Evolutionary conservation across 768 basidiomycete genomes (phyloP).

Genomic region (Rubroboletus pulcherrimus): DNA sequence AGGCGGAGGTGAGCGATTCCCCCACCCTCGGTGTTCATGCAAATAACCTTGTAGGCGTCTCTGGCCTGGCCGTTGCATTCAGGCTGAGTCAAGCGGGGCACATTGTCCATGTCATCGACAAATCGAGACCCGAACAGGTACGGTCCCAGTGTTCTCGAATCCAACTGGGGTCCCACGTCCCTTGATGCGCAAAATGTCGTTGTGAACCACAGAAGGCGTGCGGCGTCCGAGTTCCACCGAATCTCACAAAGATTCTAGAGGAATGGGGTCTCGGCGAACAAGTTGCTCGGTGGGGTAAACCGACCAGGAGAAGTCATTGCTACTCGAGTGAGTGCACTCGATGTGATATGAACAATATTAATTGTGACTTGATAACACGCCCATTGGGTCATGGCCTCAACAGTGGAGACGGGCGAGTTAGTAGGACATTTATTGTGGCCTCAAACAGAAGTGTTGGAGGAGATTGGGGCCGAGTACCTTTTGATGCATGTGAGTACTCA

Average conservation of each 20-base stretch:
- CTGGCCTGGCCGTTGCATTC: conserved; percentile 53
- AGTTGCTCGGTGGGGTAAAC: conserved; percentile 32
- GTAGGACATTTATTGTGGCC: conserved; percentile 42
- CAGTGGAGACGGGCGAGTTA: conserved; percentile 40
- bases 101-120: conserved; percentile 49
- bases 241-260: conserved; percentile 50
- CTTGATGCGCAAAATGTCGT: neutral
- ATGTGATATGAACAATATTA: neutral
- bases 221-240: conserved; percentile 48
- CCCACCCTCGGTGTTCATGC: neutral
- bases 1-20: conserved; percentile 16
- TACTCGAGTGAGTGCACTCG: conserved; percentile 12
- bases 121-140: conserved; percentile 40
- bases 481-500: conserved; percentile 41
- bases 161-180: neutral
- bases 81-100: conserved; percentile 55
- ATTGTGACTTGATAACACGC: neutral
- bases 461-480: conserved; percentile 46
- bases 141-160: neutral
- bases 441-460: conserved; percentile 41
- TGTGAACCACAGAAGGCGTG: conserved; percentile 26
- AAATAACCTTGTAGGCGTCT: conserved; percentile 29
- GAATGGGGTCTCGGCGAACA: conserved; percentile 50
- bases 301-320: conserved; percentile 12
- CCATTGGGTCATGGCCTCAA: neutral